Evolutionary conservation across 768 basidiomycete species (phyloP), one percentile per base, ranked within the genome.

Genomic region (Porpolomopsis calyptriformis): DNA sequence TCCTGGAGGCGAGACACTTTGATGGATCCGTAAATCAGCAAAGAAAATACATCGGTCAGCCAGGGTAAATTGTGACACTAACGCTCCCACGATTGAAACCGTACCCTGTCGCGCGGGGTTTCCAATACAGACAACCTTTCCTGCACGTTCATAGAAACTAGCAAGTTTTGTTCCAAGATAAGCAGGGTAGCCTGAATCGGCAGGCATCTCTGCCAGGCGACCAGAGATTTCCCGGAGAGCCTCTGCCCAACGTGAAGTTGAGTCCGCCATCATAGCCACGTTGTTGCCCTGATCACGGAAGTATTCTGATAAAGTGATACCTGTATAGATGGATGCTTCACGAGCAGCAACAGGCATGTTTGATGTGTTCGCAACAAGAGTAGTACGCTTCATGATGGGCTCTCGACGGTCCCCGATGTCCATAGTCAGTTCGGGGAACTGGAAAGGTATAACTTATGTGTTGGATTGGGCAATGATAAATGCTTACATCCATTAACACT

Each of bases 301-400:
- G 69, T 98, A 98, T 60, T 99, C 96, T 20, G 96, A 92, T 18
- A 98, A 79, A 1, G 96, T 98, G 67, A 98, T 98, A 56, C 96
- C 96, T 44, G 96, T 99, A 68, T 99, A 99, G 61, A 99, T 98
- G 16, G 94, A 97, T 4, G 96, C 96, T 67, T 99, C 96, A 53
- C 96, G 89, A 36, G 96, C 96, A 36, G 96, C 96, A 55, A 99
- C 96, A 55, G 96, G 96, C 96, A 99, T 99, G 71, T 98, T 98
- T 40, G 96, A 99, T 2, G 96, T 99, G 64, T 99, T 99, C 53
- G 96, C 96, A 50, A 99, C 93, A 19, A 99, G 80, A 11, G 93
- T 90, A 0, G 96, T 99, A 49, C 96, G 93, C 68, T 99, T 99
- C 96, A 99, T 99, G 73, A 99, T 98, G 26, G 96, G 96, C 64